phyloP scores from a whole-genome alignment of 1,284 basidiomycete genomes.

The Sporisorium exsertum region DNA sequence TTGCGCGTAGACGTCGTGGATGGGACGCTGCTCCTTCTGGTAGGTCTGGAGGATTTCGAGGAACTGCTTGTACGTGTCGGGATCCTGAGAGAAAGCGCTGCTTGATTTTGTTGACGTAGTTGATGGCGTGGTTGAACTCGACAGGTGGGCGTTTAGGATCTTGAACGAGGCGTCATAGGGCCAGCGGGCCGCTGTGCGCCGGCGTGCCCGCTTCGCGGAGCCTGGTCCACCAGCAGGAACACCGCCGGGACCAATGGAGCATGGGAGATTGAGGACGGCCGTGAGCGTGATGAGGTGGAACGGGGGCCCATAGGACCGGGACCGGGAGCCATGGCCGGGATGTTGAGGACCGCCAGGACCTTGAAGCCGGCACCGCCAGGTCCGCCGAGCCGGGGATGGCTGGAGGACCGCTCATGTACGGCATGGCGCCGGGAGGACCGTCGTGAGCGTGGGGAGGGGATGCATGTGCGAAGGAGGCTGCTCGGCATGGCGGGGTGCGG shows the following conservation, averaged over 20 bases:
- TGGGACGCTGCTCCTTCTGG: conserved; percentile 90
- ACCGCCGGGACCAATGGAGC: conserved; percentile 41
- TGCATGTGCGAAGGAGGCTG: conserved; percentile 47
- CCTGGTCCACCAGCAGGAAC: conserved; percentile 32
- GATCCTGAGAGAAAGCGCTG: conserved; percentile 88
- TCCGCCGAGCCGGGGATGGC: conserved; percentile 34
- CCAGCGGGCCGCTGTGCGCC: conserved; percentile 35
- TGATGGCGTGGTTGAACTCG: conserved; percentile 97
- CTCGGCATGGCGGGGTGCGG: conserved; percentile 43
- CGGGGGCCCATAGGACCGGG: conserved; percentile 39
- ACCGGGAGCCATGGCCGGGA: conserved; percentile 35
- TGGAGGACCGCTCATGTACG: conserved; percentile 37
- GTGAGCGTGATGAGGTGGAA: conserved; percentile 43
- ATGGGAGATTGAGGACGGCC: conserved; percentile 48
- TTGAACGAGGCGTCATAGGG: conserved; percentile 45
- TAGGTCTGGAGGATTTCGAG: conserved; percentile 97
- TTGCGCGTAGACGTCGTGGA: conserved; percentile 91
- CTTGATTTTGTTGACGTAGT: conserved; percentile 99
- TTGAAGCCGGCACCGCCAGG: conserved; percentile 25
- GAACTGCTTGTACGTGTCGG: conserved; percentile 97
- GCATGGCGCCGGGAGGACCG: conserved; percentile 30
- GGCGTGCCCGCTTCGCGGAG: conserved; percentile 17
- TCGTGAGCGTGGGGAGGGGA: conserved; percentile 40
- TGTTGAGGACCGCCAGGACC: conserved; percentile 40
- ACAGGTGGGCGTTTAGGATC: conserved; percentile 70